Base-by-base conservation (phyloP, 2,329 filamentous ascomycete species). In the Colletotrichum brevisporum region DNA sequence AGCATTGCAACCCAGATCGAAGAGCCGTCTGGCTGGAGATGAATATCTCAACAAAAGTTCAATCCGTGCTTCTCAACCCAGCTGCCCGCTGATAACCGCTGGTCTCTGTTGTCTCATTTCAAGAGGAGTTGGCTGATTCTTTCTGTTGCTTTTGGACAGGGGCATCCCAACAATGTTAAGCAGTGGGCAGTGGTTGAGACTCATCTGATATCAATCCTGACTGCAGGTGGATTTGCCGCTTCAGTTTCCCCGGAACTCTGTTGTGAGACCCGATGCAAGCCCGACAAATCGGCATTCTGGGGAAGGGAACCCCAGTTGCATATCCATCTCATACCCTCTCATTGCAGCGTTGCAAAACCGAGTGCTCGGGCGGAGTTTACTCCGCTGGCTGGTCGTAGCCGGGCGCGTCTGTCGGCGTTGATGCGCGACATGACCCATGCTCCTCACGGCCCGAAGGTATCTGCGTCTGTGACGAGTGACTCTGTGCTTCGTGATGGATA, bases 201-300 rank as follows among this genome's bases (percentile, higher is more conserved):
- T 48, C 45, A 48, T 48, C 45, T 48, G 45, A 48, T 18, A 6
- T 18, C 45, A 48, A 48, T 9, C 8, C 45, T 18, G 56, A 50
- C 43, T 36, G 16, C 41, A 18, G 15, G 47, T 47, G 26, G 16
- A 24, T 26, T 48, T 27, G 55, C n/a, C 16, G n/a, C 8, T 59
- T 16, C 56, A 5, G 12, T 5, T 51, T 59, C 45, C 45, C 56
- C 56, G 45, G 26, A 59, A 59, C 56, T 16, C 39, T 51, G 24
- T 1, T 16, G 24, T 36, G 12, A 18, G 36, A 12, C 8, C 56
- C 45, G 56, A 48, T 18, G 16, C 21, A 50, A 59, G 45, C 45
- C 27, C n/a, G 27, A 27, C 56, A 18, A 59, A 59, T 50, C 56
- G 45, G 56, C 39, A 43, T 24, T 18, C 16, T 15, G 24, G 15